phyloP scores from a whole-genome alignment of 2,329 filamentous ascomycete genomes.

The Atkinsonella hypoxylon region DNA sequence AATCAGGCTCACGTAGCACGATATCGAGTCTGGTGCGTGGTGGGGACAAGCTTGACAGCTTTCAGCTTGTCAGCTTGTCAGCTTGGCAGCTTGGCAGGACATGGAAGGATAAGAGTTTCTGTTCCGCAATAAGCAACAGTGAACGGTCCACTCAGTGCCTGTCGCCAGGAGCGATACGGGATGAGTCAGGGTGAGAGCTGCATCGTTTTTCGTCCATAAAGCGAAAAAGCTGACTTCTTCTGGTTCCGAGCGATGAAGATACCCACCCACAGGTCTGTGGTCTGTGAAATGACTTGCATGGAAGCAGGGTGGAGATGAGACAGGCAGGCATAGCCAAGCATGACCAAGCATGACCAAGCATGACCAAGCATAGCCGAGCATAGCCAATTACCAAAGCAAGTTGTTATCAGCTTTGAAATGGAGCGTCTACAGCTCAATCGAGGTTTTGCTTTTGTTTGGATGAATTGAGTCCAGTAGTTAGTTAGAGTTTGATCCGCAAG shows the following conservation, averaged over 20 bases:
- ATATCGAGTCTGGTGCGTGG: neutral
- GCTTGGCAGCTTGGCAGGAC: too few species aligned
- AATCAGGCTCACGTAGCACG: neutral
- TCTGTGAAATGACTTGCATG: neutral
- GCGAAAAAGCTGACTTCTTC: too few species aligned
- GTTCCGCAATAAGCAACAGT: too few species aligned
- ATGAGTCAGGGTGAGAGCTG: too few species aligned
- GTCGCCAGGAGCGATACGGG: neutral
- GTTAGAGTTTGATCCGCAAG: slow-evolving; percentile 1
- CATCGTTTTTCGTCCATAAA: too few species aligned
- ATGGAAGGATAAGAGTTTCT: too few species aligned
- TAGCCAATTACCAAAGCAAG: neutral
- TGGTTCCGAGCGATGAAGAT: neutral
- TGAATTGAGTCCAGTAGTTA: neutral
- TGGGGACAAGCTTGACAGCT: too few species aligned
- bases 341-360: too few species aligned
- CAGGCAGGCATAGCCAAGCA: too few species aligned
- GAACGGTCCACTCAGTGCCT: neutral
- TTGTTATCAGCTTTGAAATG: neutral
- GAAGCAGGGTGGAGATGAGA: neutral
- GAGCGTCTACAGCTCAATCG: neutral
- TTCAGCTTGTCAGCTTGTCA: too few species aligned
- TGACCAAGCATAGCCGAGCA: too few species aligned
- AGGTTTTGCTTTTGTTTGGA: too few species aligned
- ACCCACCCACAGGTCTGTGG: neutral